Evolutionary conservation across 2,329 filamentous ascomycete species (phyloP).

Genomic region (Cercospora sp.): DNA sequence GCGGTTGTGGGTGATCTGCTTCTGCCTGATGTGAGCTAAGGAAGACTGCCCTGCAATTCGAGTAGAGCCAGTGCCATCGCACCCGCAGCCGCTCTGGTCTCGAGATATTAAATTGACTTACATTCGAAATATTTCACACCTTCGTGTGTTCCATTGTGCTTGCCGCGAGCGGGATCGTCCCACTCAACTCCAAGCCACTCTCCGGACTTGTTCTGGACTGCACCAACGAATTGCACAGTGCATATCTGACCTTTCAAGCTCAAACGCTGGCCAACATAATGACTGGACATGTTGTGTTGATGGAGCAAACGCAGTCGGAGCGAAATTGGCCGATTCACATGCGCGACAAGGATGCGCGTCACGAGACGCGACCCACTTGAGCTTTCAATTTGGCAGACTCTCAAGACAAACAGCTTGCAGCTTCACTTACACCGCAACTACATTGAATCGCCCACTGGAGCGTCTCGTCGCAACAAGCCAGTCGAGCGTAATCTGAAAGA

Average conservation of each 20-base stretch:
- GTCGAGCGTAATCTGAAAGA: not conserved
- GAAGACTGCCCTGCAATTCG: constrained; percentile 7
- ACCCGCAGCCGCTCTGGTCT: not conserved
- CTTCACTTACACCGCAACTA: not conserved
- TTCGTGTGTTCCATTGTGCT: constrained; percentile 83
- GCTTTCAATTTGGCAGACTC: not conserved
- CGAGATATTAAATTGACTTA: constrained; percentile 44
- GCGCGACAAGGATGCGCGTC: not conserved
- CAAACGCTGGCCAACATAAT: constrained; percentile 64
- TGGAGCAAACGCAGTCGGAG: not conserved
- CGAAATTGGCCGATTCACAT: constrained; percentile 9
- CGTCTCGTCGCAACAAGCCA: not conserved
- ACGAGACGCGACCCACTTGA: not conserved
- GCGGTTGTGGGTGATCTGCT: constrained; percentile 68
- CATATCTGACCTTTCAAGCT: constrained; percentile 77
- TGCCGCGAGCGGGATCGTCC: constrained; percentile 83
- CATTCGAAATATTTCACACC: constrained; percentile 80
- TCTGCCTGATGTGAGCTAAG: constrained; percentile 52
- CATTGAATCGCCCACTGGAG: not conserved
- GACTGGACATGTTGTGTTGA: constrained; percentile 11
- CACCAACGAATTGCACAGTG: constrained; percentile 80
- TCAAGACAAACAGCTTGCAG: constrained; percentile 8
- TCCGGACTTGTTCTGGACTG: constrained; percentile 72
- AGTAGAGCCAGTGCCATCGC: not conserved
- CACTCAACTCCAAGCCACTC: constrained; percentile 94